These are phyloP conservation scores for Rhodotorula sp. DNA, from an alignment of 1,284 basidiomycete species.

Conservation along the genomic window DNA sequence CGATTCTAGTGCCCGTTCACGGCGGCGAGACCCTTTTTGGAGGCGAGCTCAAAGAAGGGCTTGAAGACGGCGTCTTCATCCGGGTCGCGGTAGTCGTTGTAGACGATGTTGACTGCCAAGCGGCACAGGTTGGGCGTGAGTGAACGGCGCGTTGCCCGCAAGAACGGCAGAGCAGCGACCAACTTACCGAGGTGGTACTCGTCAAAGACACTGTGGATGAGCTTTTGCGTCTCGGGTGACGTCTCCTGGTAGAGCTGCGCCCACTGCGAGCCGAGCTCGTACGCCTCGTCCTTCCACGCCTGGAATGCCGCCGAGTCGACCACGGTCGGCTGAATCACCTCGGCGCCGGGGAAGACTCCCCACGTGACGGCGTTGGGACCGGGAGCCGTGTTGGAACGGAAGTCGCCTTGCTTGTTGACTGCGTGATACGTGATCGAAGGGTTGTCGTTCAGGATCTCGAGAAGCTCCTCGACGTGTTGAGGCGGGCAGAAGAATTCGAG, in stretches of 20 bases:
- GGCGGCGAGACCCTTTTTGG: slow-evolving; percentile 6
- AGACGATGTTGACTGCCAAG: slow-evolving; percentile 41
- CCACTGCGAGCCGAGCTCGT: slow-evolving; percentile 46
- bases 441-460: slow-evolving; percentile 74
- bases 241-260: slow-evolving; percentile 41
- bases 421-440: slow-evolving; percentile 94
- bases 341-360: slow-evolving; percentile 98
- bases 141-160: neutral
- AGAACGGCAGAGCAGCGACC: slow-evolving; percentile 9
- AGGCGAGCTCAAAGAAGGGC: slow-evolving; percentile 61
- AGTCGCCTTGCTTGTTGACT: slow-evolving; percentile 68
- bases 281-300: slow-evolving; percentile 48
- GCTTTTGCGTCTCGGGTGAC: slow-evolving; percentile 31
- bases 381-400: slow-evolving; percentile 87
- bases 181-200: slow-evolving; percentile 48
- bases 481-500: slow-evolving; percentile 92
- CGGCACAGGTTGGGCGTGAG: neutral
- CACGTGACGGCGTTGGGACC: slow-evolving; percentile 98
- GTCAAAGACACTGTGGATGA: slow-evolving; percentile 40
- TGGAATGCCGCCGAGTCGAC: slow-evolving; percentile 93
- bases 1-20: slow-evolving; percentile 16
- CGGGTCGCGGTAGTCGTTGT: slow-evolving; percentile 45
- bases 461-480: slow-evolving; percentile 67
- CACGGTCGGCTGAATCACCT: slow-evolving; percentile 96
- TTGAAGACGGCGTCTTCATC: slow-evolving; percentile 77